Evolutionary conservation across 2,329 filamentous ascomycete species (phyloP), one percentile per base, ranked within the genome.

Genomic region (Byssothecium circinans): DNA sequence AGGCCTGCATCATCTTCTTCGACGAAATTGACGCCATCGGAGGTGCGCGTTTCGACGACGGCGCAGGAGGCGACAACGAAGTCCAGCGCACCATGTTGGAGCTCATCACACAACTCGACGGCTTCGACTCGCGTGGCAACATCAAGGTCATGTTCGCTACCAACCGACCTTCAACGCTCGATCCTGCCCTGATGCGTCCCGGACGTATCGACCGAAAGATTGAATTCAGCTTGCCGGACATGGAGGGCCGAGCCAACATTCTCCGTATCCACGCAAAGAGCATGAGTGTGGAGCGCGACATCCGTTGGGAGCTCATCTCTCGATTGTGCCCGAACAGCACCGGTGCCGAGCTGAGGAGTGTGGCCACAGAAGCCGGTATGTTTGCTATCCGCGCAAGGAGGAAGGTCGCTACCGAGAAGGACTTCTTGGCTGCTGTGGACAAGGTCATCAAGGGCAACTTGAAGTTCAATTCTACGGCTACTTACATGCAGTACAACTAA

Each of bases 131-230:
- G 40, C 83, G 92, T 72, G 92, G 92, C 71, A 97, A 97, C 75
- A 97, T 97, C 81, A 97, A 97, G 77, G 92, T 97, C 74, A 97
- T 97, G 92, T 97, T 97, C 68, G 92, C 92, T 49, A 97, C 92
- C 70, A 97, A 97, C 81, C 82, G 92, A 72, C 92, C 92, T 2
- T 96, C 91, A 3, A 97, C 92, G 3, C 81, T 97, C 45, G 92
- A 97, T 69, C 92, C 92, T n/a, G 92, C 92, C 2, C 81, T 97
- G 56, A 96, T 97, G 91, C 83, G 92, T 77, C 92, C 92, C 10
- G 92, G 92, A 25, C 91, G 92, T 81, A 97, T 97, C 66, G 92
- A 97, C 74, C 84, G 94, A 66, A 99, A 99, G 82, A 99, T 99
- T 64, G 94, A 99, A 75, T 99, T 99, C 78, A 92, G 91, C 1